phyloP scores from a whole-genome alignment of 2,329 filamentous ascomycete species.

The Bipolaris gigantea region DNA sequence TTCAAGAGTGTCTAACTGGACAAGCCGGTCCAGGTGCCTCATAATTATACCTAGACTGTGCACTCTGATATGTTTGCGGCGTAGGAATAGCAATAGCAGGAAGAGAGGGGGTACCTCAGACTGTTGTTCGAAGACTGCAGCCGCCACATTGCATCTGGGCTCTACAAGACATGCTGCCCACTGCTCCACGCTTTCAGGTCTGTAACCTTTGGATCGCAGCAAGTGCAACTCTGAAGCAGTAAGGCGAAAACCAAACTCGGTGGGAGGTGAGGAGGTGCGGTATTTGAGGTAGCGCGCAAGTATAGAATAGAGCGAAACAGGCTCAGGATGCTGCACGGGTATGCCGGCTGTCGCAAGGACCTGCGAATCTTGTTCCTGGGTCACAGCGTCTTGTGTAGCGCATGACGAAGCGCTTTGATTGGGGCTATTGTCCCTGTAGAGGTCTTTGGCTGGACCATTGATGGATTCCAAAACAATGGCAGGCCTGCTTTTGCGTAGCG shows the following conservation, averaged over 20 bases:
- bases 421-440: slow-evolving; percentile 20
- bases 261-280: slow-evolving; percentile 7
- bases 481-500: slow-evolving; percentile 25
- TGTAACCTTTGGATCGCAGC: slow-evolving; percentile 24
- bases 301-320: slow-evolving; percentile 30
- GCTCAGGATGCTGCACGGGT: slow-evolving; percentile 3
- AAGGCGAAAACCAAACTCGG: slow-evolving; percentile 16
- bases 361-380: neutral
- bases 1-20: slow-evolving; percentile 15
- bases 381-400: neutral
- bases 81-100: slow-evolving; percentile 36
- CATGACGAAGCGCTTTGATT: slow-evolving; percentile 23
- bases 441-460: slow-evolving; percentile 13
- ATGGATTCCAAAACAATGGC: slow-evolving; percentile 26
- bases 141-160: slow-evolving; percentile 20
- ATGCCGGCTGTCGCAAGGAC: neutral
- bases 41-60: slow-evolving; percentile 29
- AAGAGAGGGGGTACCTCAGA: slow-evolving; percentile 31
- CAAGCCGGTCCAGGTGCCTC: slow-evolving; percentile 26
- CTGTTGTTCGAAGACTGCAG: slow-evolving; percentile 20
- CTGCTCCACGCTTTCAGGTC: slow-evolving; percentile 16
- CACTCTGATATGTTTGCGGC: slow-evolving; percentile 29
- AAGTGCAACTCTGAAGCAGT: slow-evolving; percentile 22
- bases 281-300: slow-evolving; percentile 31
- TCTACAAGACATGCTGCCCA: slow-evolving; percentile 32